Percentiles rank a stretch among this genome's conserved stretches.
These are phyloP conservation scores for Colletotrichum limetticola DNA, from an alignment of 2,329 filamentous ascomycete genomes.

Conservation along the genomic window DNA sequence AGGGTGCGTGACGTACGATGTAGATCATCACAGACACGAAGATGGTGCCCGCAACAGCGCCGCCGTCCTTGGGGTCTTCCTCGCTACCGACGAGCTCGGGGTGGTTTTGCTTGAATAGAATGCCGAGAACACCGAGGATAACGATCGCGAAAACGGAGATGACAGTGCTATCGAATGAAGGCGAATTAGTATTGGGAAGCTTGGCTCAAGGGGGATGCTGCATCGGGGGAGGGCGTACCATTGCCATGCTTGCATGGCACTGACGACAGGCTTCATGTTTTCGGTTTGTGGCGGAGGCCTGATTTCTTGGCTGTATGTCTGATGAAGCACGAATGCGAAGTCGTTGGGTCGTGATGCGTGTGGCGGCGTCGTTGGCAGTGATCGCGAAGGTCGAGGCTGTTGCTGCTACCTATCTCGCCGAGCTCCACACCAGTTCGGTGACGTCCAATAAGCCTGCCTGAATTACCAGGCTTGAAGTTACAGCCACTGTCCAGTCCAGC, in stretches of 20 bases:
- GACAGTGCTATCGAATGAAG: constrained; percentile 70
- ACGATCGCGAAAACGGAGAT: constrained; percentile 74
- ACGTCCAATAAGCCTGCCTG: constrained; percentile 31
- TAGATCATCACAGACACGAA: constrained; percentile 92
- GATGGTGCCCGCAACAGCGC: constrained; percentile 83
- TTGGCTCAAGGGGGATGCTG: not conserved
- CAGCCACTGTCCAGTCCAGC: not conserved
- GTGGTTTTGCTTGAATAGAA: constrained; percentile 82
- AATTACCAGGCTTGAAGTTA: constrained; percentile 6
- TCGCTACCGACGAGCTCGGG: constrained; percentile 84
- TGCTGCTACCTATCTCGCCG: constrained; percentile 20
- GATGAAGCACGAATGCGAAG: constrained; percentile 26
- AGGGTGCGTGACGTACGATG: constrained; percentile 68
- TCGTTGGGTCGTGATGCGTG: constrained; percentile 26
- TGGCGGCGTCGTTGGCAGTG: constrained; percentile 1
- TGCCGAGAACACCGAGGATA: constrained; percentile 71
- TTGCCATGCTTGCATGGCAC: constrained; percentile 92
- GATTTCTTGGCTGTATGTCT: not conserved
- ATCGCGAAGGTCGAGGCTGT: constrained; percentile 22
- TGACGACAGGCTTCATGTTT: constrained; percentile 94
- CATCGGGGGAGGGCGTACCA: constrained; percentile 71
- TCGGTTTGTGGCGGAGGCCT: constrained; percentile 37
- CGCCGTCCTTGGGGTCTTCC: constrained; percentile 76
- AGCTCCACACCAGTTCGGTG: constrained; percentile 24
- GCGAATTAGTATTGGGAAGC: constrained; percentile 1